Evolutionary conservation across 805 yeast species (phyloP), one percentile per base, ranked within the genome.

Genomic region (Starmerella sp.): DNA sequence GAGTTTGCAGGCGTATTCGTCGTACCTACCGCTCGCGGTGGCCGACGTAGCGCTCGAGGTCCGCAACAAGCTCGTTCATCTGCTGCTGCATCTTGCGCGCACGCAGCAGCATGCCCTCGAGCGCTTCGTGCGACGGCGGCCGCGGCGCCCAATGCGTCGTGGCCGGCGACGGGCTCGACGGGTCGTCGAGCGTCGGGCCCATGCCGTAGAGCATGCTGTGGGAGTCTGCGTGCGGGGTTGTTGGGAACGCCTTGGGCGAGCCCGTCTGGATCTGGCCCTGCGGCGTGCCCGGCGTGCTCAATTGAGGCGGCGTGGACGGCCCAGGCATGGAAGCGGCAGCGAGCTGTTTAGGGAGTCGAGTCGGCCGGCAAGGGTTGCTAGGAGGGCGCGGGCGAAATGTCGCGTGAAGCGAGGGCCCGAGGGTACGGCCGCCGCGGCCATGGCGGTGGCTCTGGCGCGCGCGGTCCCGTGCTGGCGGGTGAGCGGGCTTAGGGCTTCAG

Each of bases 131-230:
- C 35, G 44, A 52, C 8, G 42, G 51, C 34, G 55, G 48, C 39
- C 49, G 49, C 30, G 49, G 49, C 17, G 39, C 31, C 49, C 39
- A 34, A 17, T 46, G 49, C 7, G 49, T 46, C 11, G 51, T 45
- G 8, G 49, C 43, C 3, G 55, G 59, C 10, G 53, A 50, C 8
- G 63, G 63, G 36, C 61, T 57, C 6, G 39, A 38, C 8, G 63
- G 63, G 35, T 60, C 62, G 30, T 54, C 58, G 44, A 62, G 60
- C 5, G 56, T 45, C 2, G 58, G 56, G 7, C 65, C 65, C 60
- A 59, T 54, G 2, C 62, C 63, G 39, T 58, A 56, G 5, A 57
- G 44, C 15, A 48, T 34, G 17, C 30, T 54, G 13, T 42, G 31
- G 8, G 47, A 32, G 37, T 51, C 56, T 5, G 39, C 49, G 22